These are phyloP conservation scores for Candolleomyces eurysporus DNA, from an alignment of 768 basidiomycete species.

Conservation along the genomic window DNA sequence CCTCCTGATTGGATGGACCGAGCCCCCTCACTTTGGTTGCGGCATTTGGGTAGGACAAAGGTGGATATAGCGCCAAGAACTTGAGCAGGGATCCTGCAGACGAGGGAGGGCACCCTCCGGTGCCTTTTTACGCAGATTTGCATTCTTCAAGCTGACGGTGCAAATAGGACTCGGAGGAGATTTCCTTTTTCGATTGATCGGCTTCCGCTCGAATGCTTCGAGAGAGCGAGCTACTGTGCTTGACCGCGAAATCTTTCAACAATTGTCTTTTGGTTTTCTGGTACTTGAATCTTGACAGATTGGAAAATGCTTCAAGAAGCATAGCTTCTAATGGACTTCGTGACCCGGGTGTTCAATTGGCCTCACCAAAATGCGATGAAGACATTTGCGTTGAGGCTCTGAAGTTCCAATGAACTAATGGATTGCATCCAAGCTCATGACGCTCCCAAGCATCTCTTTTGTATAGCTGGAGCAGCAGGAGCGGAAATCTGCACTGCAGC, in stretches of 20 bases:
- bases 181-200: no score
- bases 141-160: no score
- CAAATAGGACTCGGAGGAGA: no score
- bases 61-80: no score
- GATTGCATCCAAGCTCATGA: constrained; percentile 1
- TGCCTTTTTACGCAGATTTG: no score
- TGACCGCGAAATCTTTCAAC: neutral
- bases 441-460: neutral
- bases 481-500: constrained; percentile 8
- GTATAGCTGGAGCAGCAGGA: neutral
- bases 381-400: constrained; percentile 2
- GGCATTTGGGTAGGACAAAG: no score
- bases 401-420: neutral
- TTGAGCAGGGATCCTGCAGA: no score
- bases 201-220: no score
- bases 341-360: constrained; percentile 1
- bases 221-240: no score
- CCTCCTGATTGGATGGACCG: no score
- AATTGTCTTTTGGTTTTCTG: neutral
- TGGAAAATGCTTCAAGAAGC: neutral
- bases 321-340: neutral
- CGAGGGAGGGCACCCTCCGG: no score
- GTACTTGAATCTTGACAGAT: neutral
- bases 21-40: no score
- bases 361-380: constrained; percentile 9